Conservation (phyloP, 2,329 filamentous ascomycete genomes). For the Claviceps humidiphila region DNA sequence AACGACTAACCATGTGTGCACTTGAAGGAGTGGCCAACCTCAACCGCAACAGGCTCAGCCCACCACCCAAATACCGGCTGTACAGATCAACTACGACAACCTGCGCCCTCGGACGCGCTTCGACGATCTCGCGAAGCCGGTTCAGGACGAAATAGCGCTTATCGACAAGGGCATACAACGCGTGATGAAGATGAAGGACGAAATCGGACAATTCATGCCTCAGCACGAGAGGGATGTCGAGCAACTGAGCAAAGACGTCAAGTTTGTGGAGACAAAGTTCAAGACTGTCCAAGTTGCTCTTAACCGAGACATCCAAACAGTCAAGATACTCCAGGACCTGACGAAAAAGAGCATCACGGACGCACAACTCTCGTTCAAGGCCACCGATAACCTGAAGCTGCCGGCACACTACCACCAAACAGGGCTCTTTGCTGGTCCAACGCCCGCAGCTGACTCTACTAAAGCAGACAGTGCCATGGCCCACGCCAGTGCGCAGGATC, state of each 20-base stretch:
- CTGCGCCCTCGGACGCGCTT: constrained; percentile 82
- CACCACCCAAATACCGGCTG: constrained; percentile 49
- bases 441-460: constrained; percentile 15
- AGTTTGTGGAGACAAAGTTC: constrained; percentile 37
- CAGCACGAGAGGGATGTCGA: constrained; percentile 37
- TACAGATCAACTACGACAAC: constrained; percentile 65
- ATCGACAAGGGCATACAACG: constrained; percentile 71
- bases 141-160: constrained; percentile 64
- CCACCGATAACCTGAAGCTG: constrained; percentile 61
- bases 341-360: constrained; percentile 53
- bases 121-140: constrained; percentile 71
- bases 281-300: constrained; percentile 30
- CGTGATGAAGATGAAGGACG: constrained; percentile 65
- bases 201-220: constrained; percentile 57
- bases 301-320: constrained; percentile 45
- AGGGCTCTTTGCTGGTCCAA: constrained; percentile 26
- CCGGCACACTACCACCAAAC: constrained; percentile 44
- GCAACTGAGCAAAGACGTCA: constrained; percentile 32
- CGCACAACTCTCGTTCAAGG: constrained; percentile 57
- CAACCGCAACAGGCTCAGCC: constrained; percentile 20
- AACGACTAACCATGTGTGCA: not conserved
- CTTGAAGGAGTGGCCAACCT: constrained; percentile 14
- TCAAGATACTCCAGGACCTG: constrained; percentile 48
- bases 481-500: constrained; percentile 26
- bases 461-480: constrained; percentile 21